Evolutionary conservation across 1,284 basidiomycete species (phyloP), one percentile per base, ranked within the genome.

Genomic region (Tremellales sp.): DNA sequence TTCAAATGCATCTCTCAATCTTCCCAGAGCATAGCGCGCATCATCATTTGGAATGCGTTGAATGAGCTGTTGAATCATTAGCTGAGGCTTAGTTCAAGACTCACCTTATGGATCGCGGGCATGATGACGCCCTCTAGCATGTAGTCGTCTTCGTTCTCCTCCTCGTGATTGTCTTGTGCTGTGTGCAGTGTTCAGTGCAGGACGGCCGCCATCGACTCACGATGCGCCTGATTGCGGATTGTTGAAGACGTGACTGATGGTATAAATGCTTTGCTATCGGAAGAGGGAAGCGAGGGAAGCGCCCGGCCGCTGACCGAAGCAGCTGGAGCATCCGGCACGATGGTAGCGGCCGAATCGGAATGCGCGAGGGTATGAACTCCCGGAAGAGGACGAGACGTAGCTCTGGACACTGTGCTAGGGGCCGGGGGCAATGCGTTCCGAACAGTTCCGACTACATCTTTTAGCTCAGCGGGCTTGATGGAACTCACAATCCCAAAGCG

Each of bases 111-210:
- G 58, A 95, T 85, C 14, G 90, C 91, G 19, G 92, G 92, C 29
- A 94, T 74, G 49, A 95, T 85, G 27, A 97, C 92, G n/a, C 88
- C 89, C 63, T 94, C 89, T 38, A 95, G 76, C 83, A 97, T 94
- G 21, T 86, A 86, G 62, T 88, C 86, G 10, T 86, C 84, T 35
- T 87, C 78, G 40, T 87, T 86, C 18, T 72, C 67, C 27, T 66
- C 63, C 21, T 60, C 51, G 5, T 41, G 47, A 13, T 51, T 69
- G 46, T 22, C 24, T 24, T 24, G 19, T 12, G 18, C 18, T 36
- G 18, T 19, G 12, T 26, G n/a, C n/a, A n/a, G n/a, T n/a, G 7
- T 21, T 39, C 37, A 39, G 37, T 25, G 10, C 19, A 39, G 9
- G 21, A 14, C 37, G 19, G 16, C 10, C 10, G 29, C 29, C 9